Percentiles rank a stretch among this genome's conserved stretches.
These are phyloP conservation scores for Tylopilus sp. DNA, from an alignment of 1,284 basidiomycete species.

Conservation along the genomic window DNA sequence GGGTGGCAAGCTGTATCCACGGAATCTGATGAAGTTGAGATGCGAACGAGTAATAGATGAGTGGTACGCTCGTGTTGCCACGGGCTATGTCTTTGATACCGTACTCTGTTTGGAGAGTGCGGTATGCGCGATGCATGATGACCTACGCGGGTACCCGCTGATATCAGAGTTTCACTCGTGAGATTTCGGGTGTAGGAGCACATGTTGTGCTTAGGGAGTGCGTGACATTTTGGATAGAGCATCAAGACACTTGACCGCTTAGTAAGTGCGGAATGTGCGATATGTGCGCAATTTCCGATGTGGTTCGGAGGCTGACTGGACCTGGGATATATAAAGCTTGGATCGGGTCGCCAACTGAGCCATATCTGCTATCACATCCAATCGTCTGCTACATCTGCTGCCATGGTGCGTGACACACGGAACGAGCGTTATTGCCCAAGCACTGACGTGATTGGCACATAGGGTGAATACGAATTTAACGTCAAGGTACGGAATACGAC, in stretches of 20 bases:
- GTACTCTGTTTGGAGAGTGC: constrained; percentile 1
- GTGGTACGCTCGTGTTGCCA: not conserved
- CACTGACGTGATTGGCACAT: constrained; percentile 6
- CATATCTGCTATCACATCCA: not conserved
- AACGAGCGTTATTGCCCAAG: not conserved
- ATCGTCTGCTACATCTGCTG: constrained; percentile 1
- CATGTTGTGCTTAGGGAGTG: too few relatives aligned
- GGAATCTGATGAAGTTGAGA: constrained; percentile 69
- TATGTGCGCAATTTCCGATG: not conserved
- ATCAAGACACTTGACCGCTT: not conserved
- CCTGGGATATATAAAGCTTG: constrained; percentile 10
- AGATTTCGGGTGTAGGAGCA: not conserved
- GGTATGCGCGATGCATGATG: not conserved
- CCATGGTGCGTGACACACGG: constrained; percentile 22
- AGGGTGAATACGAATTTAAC: constrained; percentile 28
- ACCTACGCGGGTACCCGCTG: too few relatives aligned
- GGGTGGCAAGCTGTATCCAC: constrained; percentile 75
- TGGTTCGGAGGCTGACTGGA: constrained; percentile 3
- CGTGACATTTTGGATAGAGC: not conserved
- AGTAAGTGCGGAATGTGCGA: too few relatives aligned
- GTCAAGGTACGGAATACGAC: constrained; percentile 26
- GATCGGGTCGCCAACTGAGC: not conserved
- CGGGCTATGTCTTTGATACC: not conserved
- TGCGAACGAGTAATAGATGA: constrained; percentile 24
- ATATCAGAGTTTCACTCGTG: not conserved